A percentile compares a stretch with the other conserved stretches of the same genome.
phyloP scores from a whole-genome alignment of 257 asterid species.

The Nicotiana noctiflora region DNA sequence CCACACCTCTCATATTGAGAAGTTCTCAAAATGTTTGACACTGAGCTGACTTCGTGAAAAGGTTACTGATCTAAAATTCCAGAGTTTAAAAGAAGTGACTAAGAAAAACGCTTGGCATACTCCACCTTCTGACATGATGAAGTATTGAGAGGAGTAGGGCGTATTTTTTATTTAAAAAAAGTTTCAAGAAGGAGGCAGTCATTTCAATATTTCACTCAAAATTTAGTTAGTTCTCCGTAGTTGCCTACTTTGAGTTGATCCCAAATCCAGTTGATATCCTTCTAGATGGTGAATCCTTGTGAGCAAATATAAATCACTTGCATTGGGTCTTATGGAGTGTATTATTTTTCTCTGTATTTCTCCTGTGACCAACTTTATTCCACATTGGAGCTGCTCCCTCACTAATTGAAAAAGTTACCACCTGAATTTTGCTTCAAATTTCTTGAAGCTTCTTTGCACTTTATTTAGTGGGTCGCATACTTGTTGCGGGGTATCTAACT shows the following conservation, averaged over 20 bases:
- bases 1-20: slow-evolving; percentile 1
- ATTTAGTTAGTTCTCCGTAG: background rate
- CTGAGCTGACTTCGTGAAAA: background rate
- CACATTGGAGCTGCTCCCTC: background rate
- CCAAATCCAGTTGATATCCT: background rate
- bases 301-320: background rate
- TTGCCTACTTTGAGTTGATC: background rate
- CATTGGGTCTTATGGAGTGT: background rate
- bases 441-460: background rate
- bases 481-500: background rate
- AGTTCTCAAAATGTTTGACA: background rate
- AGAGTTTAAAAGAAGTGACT: background rate
- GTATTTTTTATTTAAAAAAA: background rate
- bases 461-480: background rate
- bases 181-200: background rate
- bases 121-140: background rate
- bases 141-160: background rate
- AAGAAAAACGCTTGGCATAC: background rate
- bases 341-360: background rate
- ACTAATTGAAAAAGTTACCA: background rate
- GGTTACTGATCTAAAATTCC: background rate
- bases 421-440: background rate
- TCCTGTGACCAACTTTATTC: background rate
- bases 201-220: background rate
- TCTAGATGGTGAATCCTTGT: background rate